These are phyloP conservation scores for Leishmania amazonensis DNA, from an alignment of 208 protist genomes.

Conservation along the genomic window DNA sequence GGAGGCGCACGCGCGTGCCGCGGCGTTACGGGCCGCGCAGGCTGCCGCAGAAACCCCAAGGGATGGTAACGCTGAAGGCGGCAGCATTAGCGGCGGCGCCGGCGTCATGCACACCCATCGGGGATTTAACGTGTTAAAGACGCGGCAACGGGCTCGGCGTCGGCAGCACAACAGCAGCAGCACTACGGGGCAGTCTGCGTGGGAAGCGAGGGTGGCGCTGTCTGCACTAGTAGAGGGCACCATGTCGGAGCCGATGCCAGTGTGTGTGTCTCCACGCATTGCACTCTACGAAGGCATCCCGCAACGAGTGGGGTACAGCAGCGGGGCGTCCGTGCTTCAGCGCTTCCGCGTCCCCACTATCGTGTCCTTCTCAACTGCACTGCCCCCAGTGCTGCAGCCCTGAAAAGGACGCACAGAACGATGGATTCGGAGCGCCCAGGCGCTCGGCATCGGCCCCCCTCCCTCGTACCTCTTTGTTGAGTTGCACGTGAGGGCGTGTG, in stretches of 20 bases:
- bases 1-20: conserved; percentile 46
- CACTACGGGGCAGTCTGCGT: conserved; percentile 3
- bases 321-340: conserved; percentile 40
- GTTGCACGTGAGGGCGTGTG: not conserved
- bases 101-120: conserved; percentile 1
- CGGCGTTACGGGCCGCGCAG: conserved; percentile 31
- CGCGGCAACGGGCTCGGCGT: not conserved
- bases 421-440: not conserved
- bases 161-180: not conserved
- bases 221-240: not conserved
- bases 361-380: conserved; percentile 47
- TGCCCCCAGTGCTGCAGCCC: conserved; percentile 45
- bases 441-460: not conserved
- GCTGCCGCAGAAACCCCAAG: conserved; percentile 10
- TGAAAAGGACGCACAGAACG: not conserved
- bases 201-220: not conserved
- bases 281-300: conserved; percentile 19
- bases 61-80: not conserved
- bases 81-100: not conserved
- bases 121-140: conserved; percentile 11
- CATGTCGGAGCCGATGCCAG: not conserved
- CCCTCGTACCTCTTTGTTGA: not conserved
- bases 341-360: conserved; percentile 37
- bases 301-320: conserved; percentile 59
- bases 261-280: conserved; percentile 19